These are phyloP conservation scores for Vicia villosa DNA, from an alignment of 306 rosid genomes.

Conservation along the genomic window DNA sequence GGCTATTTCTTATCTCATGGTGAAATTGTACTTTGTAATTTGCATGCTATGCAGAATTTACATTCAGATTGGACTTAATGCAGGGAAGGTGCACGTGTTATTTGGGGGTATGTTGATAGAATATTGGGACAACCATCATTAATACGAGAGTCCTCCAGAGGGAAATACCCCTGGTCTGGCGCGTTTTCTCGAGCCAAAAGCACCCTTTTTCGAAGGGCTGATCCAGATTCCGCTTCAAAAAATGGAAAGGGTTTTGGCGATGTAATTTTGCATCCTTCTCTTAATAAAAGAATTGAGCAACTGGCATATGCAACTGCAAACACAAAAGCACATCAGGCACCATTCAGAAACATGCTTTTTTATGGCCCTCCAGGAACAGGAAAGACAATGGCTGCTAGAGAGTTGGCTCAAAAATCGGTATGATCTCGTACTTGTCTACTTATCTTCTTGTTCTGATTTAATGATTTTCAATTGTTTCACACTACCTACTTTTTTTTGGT, in stretches of 20 bases:
- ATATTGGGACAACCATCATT: slow-evolving; percentile 96
- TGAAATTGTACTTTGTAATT: neutral
- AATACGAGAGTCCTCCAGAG: slow-evolving; percentile 95
- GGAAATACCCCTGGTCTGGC: slow-evolving; percentile 98
- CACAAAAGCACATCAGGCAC: slow-evolving; percentile 96
- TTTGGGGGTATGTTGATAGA: slow-evolving; percentile 98
- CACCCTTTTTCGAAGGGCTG: slow-evolving; percentile 43
- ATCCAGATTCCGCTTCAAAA: slow-evolving; percentile 49
- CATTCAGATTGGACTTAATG: slow-evolving; percentile 5
- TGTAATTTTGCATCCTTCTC: slow-evolving; percentile 89
- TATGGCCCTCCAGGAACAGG: slow-evolving; percentile 99
- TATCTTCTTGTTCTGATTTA: slow-evolving; percentile 23
- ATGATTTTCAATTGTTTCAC: neutral
- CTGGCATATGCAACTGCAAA: slow-evolving; percentile 88
- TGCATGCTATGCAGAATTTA: slow-evolving; percentile 28
- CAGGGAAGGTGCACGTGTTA: slow-evolving; percentile 94
- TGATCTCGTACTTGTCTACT: slow-evolving; percentile 31
- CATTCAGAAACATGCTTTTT: slow-evolving; percentile 93
- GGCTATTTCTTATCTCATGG: neutral
- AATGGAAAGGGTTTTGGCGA: slow-evolving; percentile 81
- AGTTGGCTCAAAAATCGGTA: slow-evolving; percentile 93
- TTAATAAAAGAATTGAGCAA: slow-evolving; percentile 80
- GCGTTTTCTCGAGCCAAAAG: slow-evolving; percentile 63
- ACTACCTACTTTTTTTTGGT: neutral
- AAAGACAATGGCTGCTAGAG: slow-evolving; percentile 98